phyloP scores from a whole-genome alignment of 352 stramenopile genomes.

The Pythium biforme region DNA sequence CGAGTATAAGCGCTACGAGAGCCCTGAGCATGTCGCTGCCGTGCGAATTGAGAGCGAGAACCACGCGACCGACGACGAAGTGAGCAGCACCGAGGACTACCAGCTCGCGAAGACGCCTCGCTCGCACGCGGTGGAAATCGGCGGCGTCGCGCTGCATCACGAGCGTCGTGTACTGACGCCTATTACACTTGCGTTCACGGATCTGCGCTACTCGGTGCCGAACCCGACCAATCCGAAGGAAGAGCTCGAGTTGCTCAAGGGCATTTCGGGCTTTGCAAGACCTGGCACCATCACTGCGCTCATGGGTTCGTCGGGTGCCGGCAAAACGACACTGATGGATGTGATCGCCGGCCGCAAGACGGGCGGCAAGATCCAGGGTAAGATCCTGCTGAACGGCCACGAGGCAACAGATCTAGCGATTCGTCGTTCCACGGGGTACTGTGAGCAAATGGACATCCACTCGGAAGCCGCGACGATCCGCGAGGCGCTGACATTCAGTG shows the following conservation, averaged over 20 bases:
- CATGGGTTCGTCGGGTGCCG: conserved; percentile 74
- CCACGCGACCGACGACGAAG: background rate
- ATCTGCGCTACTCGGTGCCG: conserved; percentile 47
- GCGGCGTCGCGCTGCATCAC: background rate
- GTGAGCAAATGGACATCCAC: conserved; percentile 87
- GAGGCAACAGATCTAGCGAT: conserved; percentile 57
- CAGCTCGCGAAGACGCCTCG: background rate
- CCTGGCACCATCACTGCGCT: conserved; percentile 67
- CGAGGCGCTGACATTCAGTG: conserved; percentile 92
- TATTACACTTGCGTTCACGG: conserved; percentile 44
- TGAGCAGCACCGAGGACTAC: background rate
- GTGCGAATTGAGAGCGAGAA: background rate
- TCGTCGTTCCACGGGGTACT: conserved; percentile 44
- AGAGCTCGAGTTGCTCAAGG: conserved; percentile 54
- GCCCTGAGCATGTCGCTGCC: conserved; percentile 6
- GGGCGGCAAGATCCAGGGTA: conserved; percentile 77
- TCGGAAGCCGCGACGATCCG: conserved; percentile 88
- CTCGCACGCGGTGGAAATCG: background rate
- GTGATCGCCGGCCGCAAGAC: conserved; percentile 94
- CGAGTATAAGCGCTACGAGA: conserved; percentile 34
- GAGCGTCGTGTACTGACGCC: conserved; percentile 13
- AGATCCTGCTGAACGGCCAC: conserved; percentile 89
- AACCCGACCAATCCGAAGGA: conserved; percentile 29
- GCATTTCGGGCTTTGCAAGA: conserved; percentile 45
- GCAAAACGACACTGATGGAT: conserved; percentile 96